Conservation (phyloP, 108 stramenopile genomes). For the Pseudonitzschia pungens region DNA sequence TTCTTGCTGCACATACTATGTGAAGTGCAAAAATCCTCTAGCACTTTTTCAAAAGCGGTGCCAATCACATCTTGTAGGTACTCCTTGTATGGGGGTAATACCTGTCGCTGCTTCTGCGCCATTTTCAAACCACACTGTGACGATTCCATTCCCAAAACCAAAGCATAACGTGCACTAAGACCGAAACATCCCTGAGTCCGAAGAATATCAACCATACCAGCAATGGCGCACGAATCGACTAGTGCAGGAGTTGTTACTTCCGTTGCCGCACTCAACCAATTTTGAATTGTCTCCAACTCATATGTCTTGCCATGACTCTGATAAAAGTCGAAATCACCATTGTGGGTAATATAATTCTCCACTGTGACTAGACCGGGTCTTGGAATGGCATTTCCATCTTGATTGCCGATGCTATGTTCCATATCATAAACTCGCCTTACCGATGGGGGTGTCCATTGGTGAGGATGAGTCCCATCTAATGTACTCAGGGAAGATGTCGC, state of each 20-base stretch:
- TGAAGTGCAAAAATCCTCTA: slow-evolving; percentile 33
- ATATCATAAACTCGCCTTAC: slow-evolving; percentile 30
- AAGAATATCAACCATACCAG: slow-evolving; percentile 73
- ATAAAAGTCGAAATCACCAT: slow-evolving; percentile 89
- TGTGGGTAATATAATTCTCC: slow-evolving; percentile 80
- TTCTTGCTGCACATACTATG: background rate
- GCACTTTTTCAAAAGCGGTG: slow-evolving; percentile 54
- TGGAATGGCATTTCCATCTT: background rate
- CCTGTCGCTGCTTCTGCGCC: background rate
- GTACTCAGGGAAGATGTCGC: slow-evolving; percentile 71
- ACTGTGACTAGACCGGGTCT: slow-evolving; percentile 24
- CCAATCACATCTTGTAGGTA: slow-evolving; percentile 58
- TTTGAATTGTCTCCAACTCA: slow-evolving; percentile 64
- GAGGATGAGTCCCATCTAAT: slow-evolving; percentile 82
- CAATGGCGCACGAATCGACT: slow-evolving; percentile 73
- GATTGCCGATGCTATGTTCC: background rate
- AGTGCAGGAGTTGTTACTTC: slow-evolving; percentile 47
- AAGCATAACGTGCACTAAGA: slow-evolving; percentile 61
- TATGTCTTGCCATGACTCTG: slow-evolving; percentile 57
- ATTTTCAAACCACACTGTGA: slow-evolving; percentile 37
- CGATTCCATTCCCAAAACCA: slow-evolving; percentile 47
- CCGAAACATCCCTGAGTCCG: slow-evolving; percentile 72
- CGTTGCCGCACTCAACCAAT: slow-evolving; percentile 61
- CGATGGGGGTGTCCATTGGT: slow-evolving; percentile 58
- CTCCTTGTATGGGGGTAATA: slow-evolving; percentile 48